Base-by-base conservation (phyloP, 202 grass and related monocot species). In the Schoenoplectus tabernaemontani region DNA sequence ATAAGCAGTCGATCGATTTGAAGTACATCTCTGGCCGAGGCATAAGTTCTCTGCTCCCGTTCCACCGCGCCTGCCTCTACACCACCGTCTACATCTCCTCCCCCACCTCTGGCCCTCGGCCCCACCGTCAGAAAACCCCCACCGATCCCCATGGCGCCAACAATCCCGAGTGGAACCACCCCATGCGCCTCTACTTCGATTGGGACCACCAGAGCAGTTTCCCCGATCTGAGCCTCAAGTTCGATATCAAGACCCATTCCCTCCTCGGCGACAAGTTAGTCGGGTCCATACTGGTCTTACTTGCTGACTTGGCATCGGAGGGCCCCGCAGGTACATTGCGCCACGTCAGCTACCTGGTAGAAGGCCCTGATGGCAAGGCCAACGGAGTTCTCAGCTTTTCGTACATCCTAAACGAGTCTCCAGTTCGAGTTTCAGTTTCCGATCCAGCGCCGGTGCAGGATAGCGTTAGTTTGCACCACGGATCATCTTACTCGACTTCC, bases 371-470 rank as follows among this genome's bases (percentile, higher is more conserved):
- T 79, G 76, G 82, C 76, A 83, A 85, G 84, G 57, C 50, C 59
- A 91, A 93, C 57, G 91, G 91, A 22, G 75, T 87, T 60, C 84
- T 93, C 82, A 84, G 81, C 33, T 93, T 93, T 69, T 93, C 84
- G 1, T 93, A 93, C 88, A 68, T 79, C 13, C 66, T 87, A 83
- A 85, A 78, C 68, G 44, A 70, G 54, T 7, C 44, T 36, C 17
- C 16, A 38, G 65, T 3, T 42, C 73, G 2, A 54, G 39, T 15
- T 16, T n/a, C n/a, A n/a, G 28, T 11, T 8, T 41, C 73, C 2
- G 5, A 77, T 59, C 12, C 22, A 47, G 4, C 2, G 37, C 39
- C 56, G 38, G 34, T 34, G 62, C 72, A 11, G 32, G 42, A 72
- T 64, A 59, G 8, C 77, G 0, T 48, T 76, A 4, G 7, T 12